A percentile compares a stretch with the other conserved stretches of the same genome.
Conservation (phyloP, 306 rosid genomes). For the Psophocarpus tetragonolobus region DNA sequence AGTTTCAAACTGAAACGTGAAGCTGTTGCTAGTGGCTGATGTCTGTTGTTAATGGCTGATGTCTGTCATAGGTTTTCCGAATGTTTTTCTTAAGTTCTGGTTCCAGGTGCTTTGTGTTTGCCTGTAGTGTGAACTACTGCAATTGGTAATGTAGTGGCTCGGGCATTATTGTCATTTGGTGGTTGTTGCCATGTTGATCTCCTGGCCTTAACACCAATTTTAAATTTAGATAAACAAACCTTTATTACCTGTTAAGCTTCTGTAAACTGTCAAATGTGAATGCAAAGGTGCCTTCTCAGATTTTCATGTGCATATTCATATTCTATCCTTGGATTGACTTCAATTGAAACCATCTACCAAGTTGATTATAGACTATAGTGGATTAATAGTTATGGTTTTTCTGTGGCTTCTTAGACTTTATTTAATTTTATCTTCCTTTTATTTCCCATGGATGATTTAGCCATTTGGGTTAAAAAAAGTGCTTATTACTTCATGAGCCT, state of each 20-base stretch:
- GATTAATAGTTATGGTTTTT: not conserved
- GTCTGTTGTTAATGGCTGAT: no score
- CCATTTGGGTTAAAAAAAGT: not conserved
- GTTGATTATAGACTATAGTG: not conserved
- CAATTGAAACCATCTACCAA: not conserved
- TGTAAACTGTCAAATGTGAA: not conserved
- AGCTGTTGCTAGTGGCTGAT: not conserved
- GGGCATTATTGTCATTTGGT: not conserved
- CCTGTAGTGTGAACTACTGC: not conserved
- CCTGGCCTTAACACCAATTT: not conserved
- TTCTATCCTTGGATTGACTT: not conserved
- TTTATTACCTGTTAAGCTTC: not conserved
- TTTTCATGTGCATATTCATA: conserved; percentile 10
- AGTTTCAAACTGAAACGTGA: conserved; percentile 4
- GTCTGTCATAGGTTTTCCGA: not conserved
- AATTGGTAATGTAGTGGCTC: not conserved
- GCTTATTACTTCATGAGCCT: not conserved
- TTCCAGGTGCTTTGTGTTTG: not conserved
- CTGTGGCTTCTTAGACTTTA: not conserved
- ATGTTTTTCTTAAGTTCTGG: not conserved
- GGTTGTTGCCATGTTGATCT: conserved; percentile 4
- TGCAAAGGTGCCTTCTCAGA: not conserved
- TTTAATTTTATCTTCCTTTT: not conserved
- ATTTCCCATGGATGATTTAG: not conserved
- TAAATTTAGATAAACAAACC: not conserved